Evolutionary conservation across 805 yeast species (phyloP), one percentile per base, ranked within the genome.

Genomic region (Ogataea salicorniae): DNA sequence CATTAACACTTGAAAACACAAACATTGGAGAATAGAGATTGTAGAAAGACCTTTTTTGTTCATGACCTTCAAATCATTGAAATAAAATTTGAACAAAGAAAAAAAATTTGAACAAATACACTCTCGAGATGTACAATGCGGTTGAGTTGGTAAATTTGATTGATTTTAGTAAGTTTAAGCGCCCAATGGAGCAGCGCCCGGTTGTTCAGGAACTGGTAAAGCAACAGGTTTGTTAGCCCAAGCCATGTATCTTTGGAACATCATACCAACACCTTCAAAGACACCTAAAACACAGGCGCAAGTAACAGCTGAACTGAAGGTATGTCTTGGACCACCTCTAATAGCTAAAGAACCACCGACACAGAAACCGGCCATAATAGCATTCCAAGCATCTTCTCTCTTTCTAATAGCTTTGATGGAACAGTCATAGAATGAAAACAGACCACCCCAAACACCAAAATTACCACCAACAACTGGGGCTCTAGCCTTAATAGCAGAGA

Each of bases 371-470:
- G 98, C 97, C 63, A 92, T 84, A 64, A 94, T 91, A 56, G 97
- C 97, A 67, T 94, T 94, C 87, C 96, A 87, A 6, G 98, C 96
- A 69, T 94, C 99, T 70, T 94, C 99, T 75, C 97, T 88, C 70
- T 89, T 87, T 76, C 99, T 87, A 39, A 94, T 80, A 2, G 92
- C 96, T 70, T 92, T 94, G 41, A 94, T 95, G 15, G 91, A 79
- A 76, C 99, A 94, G 70, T 94, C 99, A 64, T 83, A 94, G 14
- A 95, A 85, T 34, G 97, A 89, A 66, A 94, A 94, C 60, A 94
- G 74, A 51, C 99, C 99, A 76, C 99, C 99, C 99, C 99, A 94
- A 37, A 88, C 96, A 73, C 99, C 99, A 63, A 94, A 92, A 71
- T 94, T 94, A 64, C 99, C 99, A 57, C 99, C 99, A 46, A 92